phyloP scores from a whole-genome alignment of 2,329 filamentous ascomycete species.

The Rugonectria rugulosa region DNA sequence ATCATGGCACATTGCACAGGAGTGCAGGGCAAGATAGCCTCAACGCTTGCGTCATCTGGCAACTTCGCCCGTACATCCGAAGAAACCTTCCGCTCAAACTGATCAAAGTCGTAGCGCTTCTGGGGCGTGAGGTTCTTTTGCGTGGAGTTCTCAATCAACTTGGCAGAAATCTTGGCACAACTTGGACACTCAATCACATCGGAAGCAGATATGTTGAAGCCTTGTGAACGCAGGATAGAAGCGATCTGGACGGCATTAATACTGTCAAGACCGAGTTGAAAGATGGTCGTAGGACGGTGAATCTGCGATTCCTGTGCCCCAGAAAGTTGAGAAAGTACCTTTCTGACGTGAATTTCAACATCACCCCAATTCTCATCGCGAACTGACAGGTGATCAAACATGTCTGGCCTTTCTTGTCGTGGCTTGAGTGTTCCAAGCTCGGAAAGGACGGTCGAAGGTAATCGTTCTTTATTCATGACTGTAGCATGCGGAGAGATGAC shows the following conservation, averaged over 20 bases:
- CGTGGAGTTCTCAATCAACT: conserved; percentile 29
- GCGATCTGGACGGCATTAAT: conserved; percentile 87
- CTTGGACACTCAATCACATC: conserved; percentile 75
- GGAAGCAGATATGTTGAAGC: conserved; percentile 67
- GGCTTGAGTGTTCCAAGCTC: conserved; percentile 33
- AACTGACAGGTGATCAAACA: conserved; percentile 18
- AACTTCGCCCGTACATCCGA: conserved; percentile 37
- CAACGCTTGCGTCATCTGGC: conserved; percentile 47
- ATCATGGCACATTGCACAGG: conserved; percentile 82
- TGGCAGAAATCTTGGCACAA: conserved; percentile 49
- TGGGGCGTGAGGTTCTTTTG: background rate
- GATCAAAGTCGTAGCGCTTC: conserved; percentile 47
- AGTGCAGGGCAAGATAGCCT: conserved; percentile 78
- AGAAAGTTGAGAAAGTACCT: conserved; percentile 66
- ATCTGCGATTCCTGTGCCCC: conserved; percentile 60
- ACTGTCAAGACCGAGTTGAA: conserved; percentile 88
- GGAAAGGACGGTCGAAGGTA: conserved; percentile 33
- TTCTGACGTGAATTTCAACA: conserved; percentile 60
- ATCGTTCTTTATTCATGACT: conserved; percentile 19
- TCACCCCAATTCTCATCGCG: conserved; percentile 53
- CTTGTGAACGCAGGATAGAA: conserved; percentile 66
- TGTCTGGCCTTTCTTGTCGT: conserved; percentile 29
- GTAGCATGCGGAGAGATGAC: conserved; percentile 40
- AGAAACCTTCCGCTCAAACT: conserved; percentile 47
- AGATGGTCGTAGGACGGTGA: conserved; percentile 73